phyloP scores from a whole-genome alignment of 352 stramenopile species.

The Globisporangium viniferum region DNA sequence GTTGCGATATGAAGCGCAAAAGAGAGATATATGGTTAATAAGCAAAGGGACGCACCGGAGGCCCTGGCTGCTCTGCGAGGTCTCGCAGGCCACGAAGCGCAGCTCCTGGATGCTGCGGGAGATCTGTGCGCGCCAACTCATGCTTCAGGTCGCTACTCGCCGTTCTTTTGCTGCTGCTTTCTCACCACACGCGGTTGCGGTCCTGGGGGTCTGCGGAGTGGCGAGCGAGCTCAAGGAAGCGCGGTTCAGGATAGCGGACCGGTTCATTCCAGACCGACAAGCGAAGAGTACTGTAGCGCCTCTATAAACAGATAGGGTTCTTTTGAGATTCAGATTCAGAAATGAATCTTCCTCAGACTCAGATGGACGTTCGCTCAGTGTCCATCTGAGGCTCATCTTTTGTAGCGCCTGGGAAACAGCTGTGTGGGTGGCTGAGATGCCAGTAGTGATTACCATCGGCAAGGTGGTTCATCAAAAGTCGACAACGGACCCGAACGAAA shows the following conservation, averaged over 20 bases:
- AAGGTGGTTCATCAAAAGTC: no score
- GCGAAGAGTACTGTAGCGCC: no score
- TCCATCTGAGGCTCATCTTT: no score
- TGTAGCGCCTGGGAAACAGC: no score
- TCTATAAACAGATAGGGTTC: no score
- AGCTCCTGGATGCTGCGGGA: slow-evolving; percentile 82
- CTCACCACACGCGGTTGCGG: slow-evolving; percentile 10
- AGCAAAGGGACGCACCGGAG: slow-evolving; percentile 48
- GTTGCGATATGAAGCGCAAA: not conserved
- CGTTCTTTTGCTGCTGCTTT: slow-evolving; percentile 5
- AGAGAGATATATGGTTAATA: not conserved
- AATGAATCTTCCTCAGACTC: no score
- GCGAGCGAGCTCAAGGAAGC: not conserved
- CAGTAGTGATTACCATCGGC: no score
- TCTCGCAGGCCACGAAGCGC: slow-evolving; percentile 82
- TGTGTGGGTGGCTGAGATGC: no score
- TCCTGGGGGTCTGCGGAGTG: not conserved
- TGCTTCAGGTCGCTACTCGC: slow-evolving; percentile 19
- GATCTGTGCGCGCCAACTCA: slow-evolving; percentile 89
- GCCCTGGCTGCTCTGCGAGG: slow-evolving; percentile 78
- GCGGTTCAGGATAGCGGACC: not conserved
- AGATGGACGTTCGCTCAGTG: no score
- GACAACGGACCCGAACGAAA: no score
- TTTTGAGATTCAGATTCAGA: no score
- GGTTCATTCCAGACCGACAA: no score